A percentile compares a stretch with the other conserved stretches of the same genome.
Conservation (phyloP, 2,329 filamentous ascomycete genomes). For the Emergomyces africanus region DNA sequence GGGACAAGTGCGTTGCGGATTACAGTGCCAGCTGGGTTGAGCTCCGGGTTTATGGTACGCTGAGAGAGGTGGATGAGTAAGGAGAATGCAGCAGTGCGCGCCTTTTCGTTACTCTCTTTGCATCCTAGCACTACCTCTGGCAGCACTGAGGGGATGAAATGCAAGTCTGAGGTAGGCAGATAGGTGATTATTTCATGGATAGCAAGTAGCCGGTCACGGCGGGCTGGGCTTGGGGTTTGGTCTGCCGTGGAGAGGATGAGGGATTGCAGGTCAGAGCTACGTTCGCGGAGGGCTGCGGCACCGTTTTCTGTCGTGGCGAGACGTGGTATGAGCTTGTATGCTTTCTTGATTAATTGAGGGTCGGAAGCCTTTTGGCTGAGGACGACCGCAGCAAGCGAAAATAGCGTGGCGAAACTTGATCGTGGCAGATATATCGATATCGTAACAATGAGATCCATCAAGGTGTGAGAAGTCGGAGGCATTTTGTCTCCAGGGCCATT, state of each 20-base stretch:
- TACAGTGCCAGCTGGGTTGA: conserved; percentile 46
- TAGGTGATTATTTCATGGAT: conserved; percentile 69
- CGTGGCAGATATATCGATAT: conserved; percentile 88
- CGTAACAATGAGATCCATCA: conserved; percentile 94
- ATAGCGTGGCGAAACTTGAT: conserved; percentile 71
- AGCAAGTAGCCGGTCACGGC: conserved; percentile 73
- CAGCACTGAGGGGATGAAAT: conserved; percentile 85
- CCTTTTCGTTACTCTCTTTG: conserved; percentile 96
- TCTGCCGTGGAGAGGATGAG: conserved; percentile 67
- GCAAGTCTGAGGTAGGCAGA: conserved; percentile 63
- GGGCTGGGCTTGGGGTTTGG: conserved; percentile 74
- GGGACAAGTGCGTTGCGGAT: conserved; percentile 80
- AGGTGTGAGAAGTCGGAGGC: conserved; percentile 83
- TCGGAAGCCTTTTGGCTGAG: conserved; percentile 57
- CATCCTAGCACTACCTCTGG: conserved; percentile 92
- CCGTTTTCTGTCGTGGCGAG: conserved; percentile 72
- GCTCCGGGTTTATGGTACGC: conserved; percentile 56
- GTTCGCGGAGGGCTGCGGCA: conserved; percentile 59
- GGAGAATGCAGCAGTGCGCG: conserved; percentile 78
- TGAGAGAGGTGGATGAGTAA: conserved; percentile 79
- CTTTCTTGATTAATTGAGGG: conserved; percentile 94
- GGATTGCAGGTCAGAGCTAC: conserved; percentile 66
- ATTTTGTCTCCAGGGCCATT: conserved; percentile 56
- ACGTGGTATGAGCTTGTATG: conserved; percentile 92
- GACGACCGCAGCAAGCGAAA: conserved; percentile 73